These are phyloP conservation scores for Epichloe typhina DNA, from an alignment of 2,329 filamentous ascomycete genomes.

Conservation along the genomic window DNA sequence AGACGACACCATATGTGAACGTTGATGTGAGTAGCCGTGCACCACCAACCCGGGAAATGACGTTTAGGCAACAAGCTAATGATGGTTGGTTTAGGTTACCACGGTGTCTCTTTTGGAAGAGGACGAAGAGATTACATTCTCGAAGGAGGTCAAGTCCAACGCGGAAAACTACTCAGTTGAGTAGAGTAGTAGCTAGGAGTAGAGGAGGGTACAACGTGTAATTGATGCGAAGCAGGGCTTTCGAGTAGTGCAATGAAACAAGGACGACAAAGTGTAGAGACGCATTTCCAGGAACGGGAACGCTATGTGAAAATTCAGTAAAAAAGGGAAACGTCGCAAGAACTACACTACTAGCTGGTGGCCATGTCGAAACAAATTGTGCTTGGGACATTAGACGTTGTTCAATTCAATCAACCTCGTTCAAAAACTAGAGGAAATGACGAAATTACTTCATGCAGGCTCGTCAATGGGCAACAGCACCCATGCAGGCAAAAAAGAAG, in stretches of 20 bases:
- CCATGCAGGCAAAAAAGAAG: neutral
- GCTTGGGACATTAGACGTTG: neutral
- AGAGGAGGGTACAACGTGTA: neutral
- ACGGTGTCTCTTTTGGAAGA: constrained; percentile 60
- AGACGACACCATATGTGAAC: constrained; percentile 75
- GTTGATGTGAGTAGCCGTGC: constrained; percentile 62
- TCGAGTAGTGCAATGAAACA: neutral
- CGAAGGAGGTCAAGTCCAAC: constrained; percentile 65
- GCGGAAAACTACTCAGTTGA: constrained; percentile 68
- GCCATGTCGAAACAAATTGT: neutral
- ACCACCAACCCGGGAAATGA: neutral
- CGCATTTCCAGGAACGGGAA: neutral
- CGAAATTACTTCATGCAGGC: neutral
- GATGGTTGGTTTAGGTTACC: constrained; percentile 33
- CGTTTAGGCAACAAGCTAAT: constrained; percentile 12
- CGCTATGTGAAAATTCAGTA: neutral
- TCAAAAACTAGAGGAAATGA: too few species aligned
- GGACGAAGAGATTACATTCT: constrained; percentile 68
- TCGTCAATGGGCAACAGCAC: neutral
- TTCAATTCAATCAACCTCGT: neutral
- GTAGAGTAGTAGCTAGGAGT: constrained; percentile 26
- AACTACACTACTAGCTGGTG: neutral
- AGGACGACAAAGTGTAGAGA: neutral
- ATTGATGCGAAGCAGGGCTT: neutral
- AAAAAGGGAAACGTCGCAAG: neutral